These are phyloP conservation scores for Neurospora tetrasperma DNA, from an alignment of 495 filamentous ascomycete species.

Conservation along the genomic window DNA sequence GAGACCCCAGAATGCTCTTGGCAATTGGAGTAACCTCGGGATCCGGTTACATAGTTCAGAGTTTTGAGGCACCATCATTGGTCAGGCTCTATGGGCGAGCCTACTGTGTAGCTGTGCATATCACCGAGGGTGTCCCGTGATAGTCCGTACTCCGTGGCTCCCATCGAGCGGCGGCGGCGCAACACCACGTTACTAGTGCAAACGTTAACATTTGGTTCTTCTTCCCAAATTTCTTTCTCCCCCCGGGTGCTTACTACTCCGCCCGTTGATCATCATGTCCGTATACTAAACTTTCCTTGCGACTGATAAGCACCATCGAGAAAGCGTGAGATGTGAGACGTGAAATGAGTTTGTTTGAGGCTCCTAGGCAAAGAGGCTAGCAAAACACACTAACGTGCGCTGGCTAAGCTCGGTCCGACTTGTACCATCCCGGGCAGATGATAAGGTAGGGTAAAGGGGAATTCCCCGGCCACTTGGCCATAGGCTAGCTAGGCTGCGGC, in stretches of 20 bases:
- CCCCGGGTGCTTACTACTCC: neutral
- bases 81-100: neutral
- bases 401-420: neutral
- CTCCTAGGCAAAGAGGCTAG: neutral
- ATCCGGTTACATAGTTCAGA: neutral
- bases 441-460: conserved; percentile 1
- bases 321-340: neutral
- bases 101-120: neutral
- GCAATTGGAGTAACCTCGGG: neutral
- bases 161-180: neutral
- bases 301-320: neutral
- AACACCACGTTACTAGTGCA: neutral
- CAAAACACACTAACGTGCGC: neutral
- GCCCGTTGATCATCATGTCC: neutral
- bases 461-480: neutral
- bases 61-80: neutral
- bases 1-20: neutral
- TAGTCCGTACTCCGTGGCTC: neutral
- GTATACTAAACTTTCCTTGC: neutral
- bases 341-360: neutral
- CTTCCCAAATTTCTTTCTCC: neutral
- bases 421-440: neutral
- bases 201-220: neutral
- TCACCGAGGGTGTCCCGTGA: neutral
- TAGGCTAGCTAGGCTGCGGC: neutral